phyloP scores from a whole-genome alignment of 768 basidiomycete genomes.

The Xanthoconium purpureum region DNA sequence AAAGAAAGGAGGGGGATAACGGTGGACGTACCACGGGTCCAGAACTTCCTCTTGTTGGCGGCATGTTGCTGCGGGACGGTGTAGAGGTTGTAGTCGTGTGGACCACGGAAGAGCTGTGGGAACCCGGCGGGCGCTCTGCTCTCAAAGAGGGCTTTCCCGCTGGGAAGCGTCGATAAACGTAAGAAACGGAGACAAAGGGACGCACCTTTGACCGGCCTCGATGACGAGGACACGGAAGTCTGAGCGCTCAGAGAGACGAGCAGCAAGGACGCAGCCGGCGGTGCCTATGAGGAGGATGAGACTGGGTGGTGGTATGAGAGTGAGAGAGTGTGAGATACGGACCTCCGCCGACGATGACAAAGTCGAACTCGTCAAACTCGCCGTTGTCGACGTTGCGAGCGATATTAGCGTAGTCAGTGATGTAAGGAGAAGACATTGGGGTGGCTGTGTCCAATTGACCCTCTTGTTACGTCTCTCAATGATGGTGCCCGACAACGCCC shows the following conservation, averaged over 20 bases:
- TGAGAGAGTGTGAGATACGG: too few species aligned
- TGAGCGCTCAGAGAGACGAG: conserved; percentile 40
- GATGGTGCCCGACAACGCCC: conserved; percentile 32
- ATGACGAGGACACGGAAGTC: conserved; percentile 39
- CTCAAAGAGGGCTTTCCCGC: conserved; percentile 41
- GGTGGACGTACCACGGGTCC: conserved; percentile 57
- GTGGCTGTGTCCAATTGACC: conserved; percentile 22
- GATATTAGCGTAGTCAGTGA: background rate
- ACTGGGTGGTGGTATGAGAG: fast-evolving
- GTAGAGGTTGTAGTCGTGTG: conserved; percentile 50
- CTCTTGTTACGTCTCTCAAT: background rate
- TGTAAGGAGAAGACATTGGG: background rate
- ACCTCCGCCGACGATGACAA: conserved; percentile 58
- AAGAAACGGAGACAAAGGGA: background rate
- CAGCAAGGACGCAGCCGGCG: conserved; percentile 45
- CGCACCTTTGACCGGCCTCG: conserved; percentile 46
- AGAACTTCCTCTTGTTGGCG: conserved; percentile 46
- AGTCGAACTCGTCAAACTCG: conserved; percentile 40
- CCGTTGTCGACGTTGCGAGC: conserved; percentile 1
- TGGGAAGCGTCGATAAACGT: conserved; percentile 16
- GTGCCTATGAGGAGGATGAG: conserved; percentile 30
- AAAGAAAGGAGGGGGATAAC: background rate
- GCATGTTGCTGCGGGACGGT: conserved; percentile 57
- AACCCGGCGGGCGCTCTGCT: conserved; percentile 47
- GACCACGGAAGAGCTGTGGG: conserved; percentile 40